Evolutionary conservation across 495 filamentous ascomycete species (phyloP).

Genomic region (Podospora didyma): DNA sequence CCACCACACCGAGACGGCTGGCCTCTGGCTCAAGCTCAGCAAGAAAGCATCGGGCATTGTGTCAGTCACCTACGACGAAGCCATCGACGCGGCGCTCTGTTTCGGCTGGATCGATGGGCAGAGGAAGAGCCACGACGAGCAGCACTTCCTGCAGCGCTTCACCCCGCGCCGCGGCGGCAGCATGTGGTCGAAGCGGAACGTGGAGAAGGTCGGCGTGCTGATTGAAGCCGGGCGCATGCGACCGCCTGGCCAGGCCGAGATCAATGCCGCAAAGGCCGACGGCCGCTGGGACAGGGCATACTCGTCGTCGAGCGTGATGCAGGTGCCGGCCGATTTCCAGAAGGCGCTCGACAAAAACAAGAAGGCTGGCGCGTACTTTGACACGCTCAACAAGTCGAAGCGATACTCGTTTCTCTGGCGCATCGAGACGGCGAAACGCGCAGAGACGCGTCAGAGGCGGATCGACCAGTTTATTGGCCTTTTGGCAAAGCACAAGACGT

Average conservation of each 20-base stretch:
- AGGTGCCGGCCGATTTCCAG: conserved; percentile 43
- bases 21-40: conserved; percentile 52
- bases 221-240: conserved; percentile 43
- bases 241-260: conserved; percentile 39
- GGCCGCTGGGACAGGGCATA: conserved; percentile 56
- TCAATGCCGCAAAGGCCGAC: conserved; percentile 52
- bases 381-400: conserved; percentile 36
- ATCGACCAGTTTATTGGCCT: conserved; percentile 26
- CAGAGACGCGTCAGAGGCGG: conserved; percentile 23
- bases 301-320: conserved; percentile 38
- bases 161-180: conserved; percentile 51
- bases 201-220: conserved; percentile 40
- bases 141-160: conserved; percentile 47
- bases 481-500: conserved; percentile 18
- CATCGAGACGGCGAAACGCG: conserved; percentile 36
- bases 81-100: conserved; percentile 53
- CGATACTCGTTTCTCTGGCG: conserved; percentile 41
- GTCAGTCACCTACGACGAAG: conserved; percentile 49
- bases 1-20: conserved; percentile 30
- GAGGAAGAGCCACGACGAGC: conserved; percentile 33
- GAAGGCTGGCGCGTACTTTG: conserved; percentile 35
- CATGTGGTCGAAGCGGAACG: conserved; percentile 49
- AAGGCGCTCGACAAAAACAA: conserved; percentile 25
- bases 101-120: conserved; percentile 61
- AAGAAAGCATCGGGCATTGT: conserved; percentile 43